Evolutionary conservation across 192 early-diverging fungal genomes (phyloP).

Genomic region (Funneliformis mosseae): DNA sequence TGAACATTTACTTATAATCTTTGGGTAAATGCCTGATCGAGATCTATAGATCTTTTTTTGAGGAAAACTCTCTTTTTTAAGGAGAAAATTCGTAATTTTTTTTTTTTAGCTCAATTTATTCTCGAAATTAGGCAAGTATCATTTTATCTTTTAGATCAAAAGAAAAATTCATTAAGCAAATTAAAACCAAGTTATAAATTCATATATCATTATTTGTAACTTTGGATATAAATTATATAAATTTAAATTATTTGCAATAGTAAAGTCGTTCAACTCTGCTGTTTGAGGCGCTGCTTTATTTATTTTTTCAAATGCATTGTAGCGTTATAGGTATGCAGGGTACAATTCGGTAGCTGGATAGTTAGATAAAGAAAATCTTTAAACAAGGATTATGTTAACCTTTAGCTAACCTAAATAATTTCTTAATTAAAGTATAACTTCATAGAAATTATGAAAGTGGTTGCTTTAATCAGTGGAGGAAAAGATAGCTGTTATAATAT

Average conservation of each 20-base stretch:
- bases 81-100: too few species aligned
- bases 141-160: too few species aligned
- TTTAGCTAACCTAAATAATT: background rate
- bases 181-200: background rate
- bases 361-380: background rate
- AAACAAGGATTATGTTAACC: background rate
- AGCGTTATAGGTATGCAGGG: conserved; percentile 34
- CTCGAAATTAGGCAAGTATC: too few species aligned
- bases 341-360: background rate
- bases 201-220: background rate
- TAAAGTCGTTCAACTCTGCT: conserved; percentile 4
- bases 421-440: background rate
- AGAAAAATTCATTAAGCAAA: background rate
- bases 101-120: too few species aligned
- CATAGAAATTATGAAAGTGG: conserved; percentile 22
- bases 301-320: background rate
- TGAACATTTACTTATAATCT: too few species aligned
- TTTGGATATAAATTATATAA: too few species aligned
- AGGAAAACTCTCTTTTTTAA: too few species aligned
- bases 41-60: too few species aligned
- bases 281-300: conserved; percentile 32
- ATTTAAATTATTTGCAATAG: background rate
- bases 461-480: conserved; percentile 73
- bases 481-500: conserved; percentile 97
- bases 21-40: too few species aligned